Conservation (phyloP, 768 basidiomycete species). For the Tephrocybe rancida region DNA sequence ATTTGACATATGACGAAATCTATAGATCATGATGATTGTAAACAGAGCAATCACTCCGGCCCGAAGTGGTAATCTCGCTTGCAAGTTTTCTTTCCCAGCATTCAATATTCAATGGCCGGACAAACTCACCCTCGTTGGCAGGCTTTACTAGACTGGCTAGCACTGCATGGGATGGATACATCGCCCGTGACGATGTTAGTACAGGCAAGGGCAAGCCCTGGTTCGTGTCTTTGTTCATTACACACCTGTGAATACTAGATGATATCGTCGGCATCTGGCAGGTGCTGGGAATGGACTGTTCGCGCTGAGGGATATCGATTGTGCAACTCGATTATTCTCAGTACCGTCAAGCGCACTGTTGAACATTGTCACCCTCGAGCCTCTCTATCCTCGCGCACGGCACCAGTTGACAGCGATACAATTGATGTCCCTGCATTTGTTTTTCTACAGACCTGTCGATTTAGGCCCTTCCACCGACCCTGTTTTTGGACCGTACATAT, state of each 20-base stretch:
- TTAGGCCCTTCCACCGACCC: slow-evolving; percentile 50
- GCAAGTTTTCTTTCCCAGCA: too few relatives aligned
- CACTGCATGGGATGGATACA: slow-evolving; percentile 47
- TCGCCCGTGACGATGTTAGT: slow-evolving; percentile 44
- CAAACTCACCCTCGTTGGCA: slow-evolving; percentile 43
- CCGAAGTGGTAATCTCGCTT: neutral
- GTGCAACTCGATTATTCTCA: slow-evolving; percentile 61
- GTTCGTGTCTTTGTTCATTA: slow-evolving; percentile 34
- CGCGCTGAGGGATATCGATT: slow-evolving; percentile 41
- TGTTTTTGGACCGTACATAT: slow-evolving; percentile 76
- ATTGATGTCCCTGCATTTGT: slow-evolving; percentile 79
- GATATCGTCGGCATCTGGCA: slow-evolving; percentile 21
- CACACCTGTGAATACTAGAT: neutral
- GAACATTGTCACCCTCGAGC: slow-evolving; percentile 68
- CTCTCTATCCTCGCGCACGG: slow-evolving; percentile 50
- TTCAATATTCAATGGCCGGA: neutral
- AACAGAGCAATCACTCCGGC: neutral
- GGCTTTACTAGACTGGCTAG: slow-evolving; percentile 55
- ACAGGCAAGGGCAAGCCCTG: slow-evolving; percentile 51
- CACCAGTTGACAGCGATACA: slow-evolving; percentile 64
- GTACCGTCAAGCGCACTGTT: slow-evolving; percentile 73
- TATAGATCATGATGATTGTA: neutral
- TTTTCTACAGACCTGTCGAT: slow-evolving; percentile 59
- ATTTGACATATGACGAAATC: neutral
- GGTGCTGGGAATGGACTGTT: slow-evolving; percentile 77